phyloP scores from a whole-genome alignment of 352 stramenopile genomes.

The Globisporangium emineosum region DNA sequence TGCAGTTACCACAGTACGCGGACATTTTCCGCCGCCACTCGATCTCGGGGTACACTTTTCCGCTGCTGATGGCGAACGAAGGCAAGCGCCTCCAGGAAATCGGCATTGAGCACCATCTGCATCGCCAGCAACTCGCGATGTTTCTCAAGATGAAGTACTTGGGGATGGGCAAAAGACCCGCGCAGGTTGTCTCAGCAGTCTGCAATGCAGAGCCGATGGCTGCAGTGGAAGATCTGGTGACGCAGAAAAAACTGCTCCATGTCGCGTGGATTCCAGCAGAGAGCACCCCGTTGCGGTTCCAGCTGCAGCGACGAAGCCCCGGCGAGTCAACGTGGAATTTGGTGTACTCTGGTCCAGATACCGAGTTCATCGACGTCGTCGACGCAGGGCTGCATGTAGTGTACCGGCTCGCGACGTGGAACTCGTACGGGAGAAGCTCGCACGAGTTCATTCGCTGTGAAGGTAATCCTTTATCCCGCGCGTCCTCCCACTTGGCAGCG shows the following conservation, averaged over 20 bases:
- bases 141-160: slow-evolving; percentile 85
- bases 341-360: slow-evolving; percentile 61
- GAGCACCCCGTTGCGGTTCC: slow-evolving; percentile 53
- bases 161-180: slow-evolving; percentile 67
- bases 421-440: slow-evolving; percentile 71
- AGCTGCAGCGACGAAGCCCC: slow-evolving; percentile 64
- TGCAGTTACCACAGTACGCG: slow-evolving; percentile 81
- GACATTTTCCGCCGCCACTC: slow-evolving; percentile 74
- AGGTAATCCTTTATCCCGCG: background rate
- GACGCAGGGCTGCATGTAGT: slow-evolving; percentile 51
- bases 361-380: slow-evolving; percentile 69
- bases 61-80: slow-evolving; percentile 82
- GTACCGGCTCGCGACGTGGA: slow-evolving; percentile 80
- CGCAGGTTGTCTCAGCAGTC: slow-evolving; percentile 34
- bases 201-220: slow-evolving; percentile 27
- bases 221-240: background rate
- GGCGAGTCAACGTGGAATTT: slow-evolving; percentile 53
- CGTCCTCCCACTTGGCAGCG: background rate
- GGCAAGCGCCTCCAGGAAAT: slow-evolving; percentile 67
- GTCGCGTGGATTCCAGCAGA: slow-evolving; percentile 54
- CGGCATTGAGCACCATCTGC: slow-evolving; percentile 61
- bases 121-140: slow-evolving; percentile 77
- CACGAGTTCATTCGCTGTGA: slow-evolving; percentile 62
- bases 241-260: slow-evolving; percentile 40
- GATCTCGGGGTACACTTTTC: slow-evolving; percentile 86